Evolutionary conservation across 306 rosid genomes (phyloP).

Genomic region (Acacia melanoxylon): DNA sequence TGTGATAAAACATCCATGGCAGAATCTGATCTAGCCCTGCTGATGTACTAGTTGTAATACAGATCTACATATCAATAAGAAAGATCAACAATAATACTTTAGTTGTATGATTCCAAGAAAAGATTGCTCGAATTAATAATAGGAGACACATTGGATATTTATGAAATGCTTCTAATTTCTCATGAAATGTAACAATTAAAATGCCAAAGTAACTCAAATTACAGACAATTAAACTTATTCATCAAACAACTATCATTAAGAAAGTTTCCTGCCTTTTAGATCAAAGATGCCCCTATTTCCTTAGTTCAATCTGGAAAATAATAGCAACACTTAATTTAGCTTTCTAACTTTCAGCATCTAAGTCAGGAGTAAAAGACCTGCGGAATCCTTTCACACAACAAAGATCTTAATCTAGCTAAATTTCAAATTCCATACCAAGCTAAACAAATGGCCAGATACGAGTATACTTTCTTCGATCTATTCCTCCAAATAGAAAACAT

Average conservation of each 20-base stretch:
- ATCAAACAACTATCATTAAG: conserved; percentile 2
- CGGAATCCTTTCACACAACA: neutral
- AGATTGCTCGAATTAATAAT: neutral
- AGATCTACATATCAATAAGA: conserved; percentile 54
- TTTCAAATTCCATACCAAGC: neutral
- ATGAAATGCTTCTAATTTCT: neutral
- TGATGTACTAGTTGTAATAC: conserved; percentile 84
- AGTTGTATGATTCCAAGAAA: neutral
- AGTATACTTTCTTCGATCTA: neutral
- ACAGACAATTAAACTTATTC: neutral
- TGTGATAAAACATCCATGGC: conserved; percentile 98
- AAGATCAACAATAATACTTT: conserved; percentile 16
- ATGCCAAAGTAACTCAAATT: conserved; percentile 16
- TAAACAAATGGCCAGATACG: neutral
- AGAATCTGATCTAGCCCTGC: conserved; percentile 96
- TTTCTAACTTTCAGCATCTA: conserved; percentile 1
- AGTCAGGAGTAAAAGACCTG: neutral
- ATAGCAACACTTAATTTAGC: neutral
- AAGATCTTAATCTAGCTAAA: neutral
- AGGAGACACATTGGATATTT: neutral
- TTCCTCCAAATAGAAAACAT: neutral
- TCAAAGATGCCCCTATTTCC: neutral
- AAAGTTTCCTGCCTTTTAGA: neutral
- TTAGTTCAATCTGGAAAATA: neutral
- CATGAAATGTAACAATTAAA: neutral